Evolutionary conservation across 768 basidiomycete genomes (phyloP), one percentile per base, ranked within the genome.

Genomic region (Cyathus striatus): DNA sequence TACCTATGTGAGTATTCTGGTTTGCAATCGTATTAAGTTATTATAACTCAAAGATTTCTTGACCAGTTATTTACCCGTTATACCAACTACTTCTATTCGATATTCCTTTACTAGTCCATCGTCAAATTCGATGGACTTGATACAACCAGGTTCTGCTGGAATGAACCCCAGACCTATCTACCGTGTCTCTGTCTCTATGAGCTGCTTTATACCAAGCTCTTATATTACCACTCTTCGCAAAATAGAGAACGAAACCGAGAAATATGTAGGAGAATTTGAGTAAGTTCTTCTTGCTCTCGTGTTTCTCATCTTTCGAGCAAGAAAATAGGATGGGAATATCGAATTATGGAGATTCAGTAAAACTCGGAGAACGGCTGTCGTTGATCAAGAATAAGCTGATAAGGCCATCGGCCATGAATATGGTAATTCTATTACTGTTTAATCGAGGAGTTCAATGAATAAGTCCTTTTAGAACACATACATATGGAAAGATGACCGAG

Each of bases 221-320:
- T 20, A 37, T 20, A 37, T 37, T 20, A 37, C 35, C 4, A 14
- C 13, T 14, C 12, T 37, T 37, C 20, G 35, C 9, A 22, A 18
- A 32, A 13, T 32, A 23, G 35, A n/a, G 13, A 21, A 20, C 26
- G 30, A 12, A 13, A 14, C 9, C n/a, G 10, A 7, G 14, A 14
- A 20, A 33, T 42, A n/a, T 20, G 35, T 37, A 14, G 35, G 35
- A 20, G 35, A 37, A 10, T 37, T 37, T 20, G 35, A 37, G 35
- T 37, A 20, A 37, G 35, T 37, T 20, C 10, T 14, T 37, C 21
- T 13, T 37, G 20, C 14, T 37, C n/a, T 9, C 9, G 20, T 37
- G 35, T 37, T n/a, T 20, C 20, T n/a, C 35, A 14, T 37, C 3
- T 37, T 20, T 20, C 6, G 21, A 10, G 13, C 35, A 37, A n/a